These are phyloP conservation scores for Volvariella surrecta DNA, from an alignment of 1,284 basidiomycete species.

Conservation along the genomic window DNA sequence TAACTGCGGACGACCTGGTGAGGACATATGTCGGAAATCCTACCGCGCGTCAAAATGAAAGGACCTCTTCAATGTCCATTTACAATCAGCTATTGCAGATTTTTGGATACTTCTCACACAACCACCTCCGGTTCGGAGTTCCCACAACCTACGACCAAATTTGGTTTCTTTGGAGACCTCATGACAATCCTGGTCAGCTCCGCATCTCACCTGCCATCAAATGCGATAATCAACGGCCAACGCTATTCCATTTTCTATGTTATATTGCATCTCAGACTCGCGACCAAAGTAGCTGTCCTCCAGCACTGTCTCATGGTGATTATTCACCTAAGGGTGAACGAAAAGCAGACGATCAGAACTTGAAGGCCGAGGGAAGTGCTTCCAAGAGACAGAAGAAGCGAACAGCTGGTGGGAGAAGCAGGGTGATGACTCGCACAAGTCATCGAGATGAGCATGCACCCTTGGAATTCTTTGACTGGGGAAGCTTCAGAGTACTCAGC, in stretches of 20 bases:
- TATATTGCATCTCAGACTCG: not conserved
- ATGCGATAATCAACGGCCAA: constrained; percentile 1
- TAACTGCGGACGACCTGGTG: too few species aligned
- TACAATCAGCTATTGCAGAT: not conserved
- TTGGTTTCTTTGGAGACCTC: not conserved
- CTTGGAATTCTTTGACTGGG: not conserved
- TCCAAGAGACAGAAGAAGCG: not conserved
- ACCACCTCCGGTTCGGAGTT: not conserved
- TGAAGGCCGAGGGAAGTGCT: not conserved
- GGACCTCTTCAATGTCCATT: too few species aligned
- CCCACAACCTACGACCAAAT: not conserved
- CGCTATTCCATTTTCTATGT: not conserved
- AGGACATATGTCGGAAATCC: too few species aligned
- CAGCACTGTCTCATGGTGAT: not conserved
- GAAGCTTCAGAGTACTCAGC: constrained; percentile 1
- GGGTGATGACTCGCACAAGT: not conserved
- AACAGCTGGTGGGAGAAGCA: not conserved
- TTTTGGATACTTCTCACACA: not conserved
- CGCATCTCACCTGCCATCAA: not conserved
- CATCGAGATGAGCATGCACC: not conserved
- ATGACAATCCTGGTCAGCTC: not conserved
- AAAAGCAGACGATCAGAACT: constrained; percentile 1
- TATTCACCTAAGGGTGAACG: not conserved
- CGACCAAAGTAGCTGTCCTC: not conserved
- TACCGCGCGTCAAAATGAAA: too few species aligned